Conservation (phyloP, 805 yeast genomes). For the Saccharomyces jurei region DNA sequence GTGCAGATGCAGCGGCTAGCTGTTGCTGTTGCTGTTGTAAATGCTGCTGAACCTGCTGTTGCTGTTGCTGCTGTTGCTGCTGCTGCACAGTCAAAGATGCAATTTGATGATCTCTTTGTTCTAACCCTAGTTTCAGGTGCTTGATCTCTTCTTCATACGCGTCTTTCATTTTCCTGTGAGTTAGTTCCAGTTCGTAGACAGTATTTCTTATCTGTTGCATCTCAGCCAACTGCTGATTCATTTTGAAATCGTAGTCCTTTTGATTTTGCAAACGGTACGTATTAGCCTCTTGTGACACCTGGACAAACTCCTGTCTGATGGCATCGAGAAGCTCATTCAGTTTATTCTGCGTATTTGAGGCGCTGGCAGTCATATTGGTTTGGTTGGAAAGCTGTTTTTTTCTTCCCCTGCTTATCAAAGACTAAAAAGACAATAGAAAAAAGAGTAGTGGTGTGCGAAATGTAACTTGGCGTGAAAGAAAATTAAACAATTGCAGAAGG, state of each 20-base stretch:
- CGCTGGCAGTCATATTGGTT: conserved; percentile 14
- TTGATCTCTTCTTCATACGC: conserved; percentile 90
- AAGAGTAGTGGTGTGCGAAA: neutral
- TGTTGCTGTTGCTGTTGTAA: conserved; percentile 10
- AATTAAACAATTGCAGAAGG: neutral
- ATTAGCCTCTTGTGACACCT: conserved; percentile 76
- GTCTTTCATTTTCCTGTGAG: conserved; percentile 91
- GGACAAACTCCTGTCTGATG: conserved; percentile 83
- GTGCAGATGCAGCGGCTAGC: conserved; percentile 2
- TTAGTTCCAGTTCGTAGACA: conserved; percentile 86
- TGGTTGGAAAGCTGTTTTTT: neutral
- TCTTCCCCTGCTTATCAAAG: neutral
- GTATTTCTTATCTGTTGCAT: conserved; percentile 91
- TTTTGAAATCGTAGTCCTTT: conserved; percentile 84
- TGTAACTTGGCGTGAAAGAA: neutral
- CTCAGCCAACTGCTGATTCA: conserved; percentile 86
- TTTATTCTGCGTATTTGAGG: conserved; percentile 26
- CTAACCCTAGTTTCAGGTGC: conserved; percentile 78
- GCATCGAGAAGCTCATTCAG: conserved; percentile 83
- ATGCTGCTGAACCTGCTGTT: conserved; percentile 12
- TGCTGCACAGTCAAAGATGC: conserved; percentile 25
- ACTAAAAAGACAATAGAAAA: neutral
- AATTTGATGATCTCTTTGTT: conserved; percentile 61
- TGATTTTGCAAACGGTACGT: conserved; percentile 72
- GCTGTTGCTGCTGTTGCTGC: conserved; percentile 15